Conservation (phyloP, 2,329 filamentous ascomycete genomes). For the Elsinoe ampelina region DNA sequence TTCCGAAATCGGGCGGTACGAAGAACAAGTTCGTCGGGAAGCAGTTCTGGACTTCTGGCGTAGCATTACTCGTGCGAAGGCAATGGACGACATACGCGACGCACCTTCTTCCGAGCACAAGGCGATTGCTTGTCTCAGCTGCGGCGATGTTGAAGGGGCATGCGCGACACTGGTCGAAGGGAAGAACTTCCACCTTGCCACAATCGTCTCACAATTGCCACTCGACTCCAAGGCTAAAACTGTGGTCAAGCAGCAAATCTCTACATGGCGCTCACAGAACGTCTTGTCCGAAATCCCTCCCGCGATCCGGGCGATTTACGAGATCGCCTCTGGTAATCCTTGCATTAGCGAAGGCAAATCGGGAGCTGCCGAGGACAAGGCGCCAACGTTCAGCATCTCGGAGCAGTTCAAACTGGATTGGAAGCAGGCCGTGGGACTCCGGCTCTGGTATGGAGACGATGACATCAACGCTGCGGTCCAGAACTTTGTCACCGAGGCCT, state of each 20-base stretch:
- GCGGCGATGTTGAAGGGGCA: conserved; percentile 70
- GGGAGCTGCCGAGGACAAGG: conserved; percentile 67
- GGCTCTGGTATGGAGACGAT: conserved; percentile 81
- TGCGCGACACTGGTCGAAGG: conserved; percentile 69
- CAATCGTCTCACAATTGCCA: conserved; percentile 73
- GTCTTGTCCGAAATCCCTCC: conserved; percentile 81
- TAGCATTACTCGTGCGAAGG: conserved; percentile 32
- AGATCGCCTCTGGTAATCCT: conserved; percentile 81
- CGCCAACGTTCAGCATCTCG: conserved; percentile 71
- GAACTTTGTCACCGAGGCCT: conserved; percentile 64
- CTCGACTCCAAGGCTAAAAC: conserved; percentile 58
- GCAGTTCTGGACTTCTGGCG: conserved; percentile 60
- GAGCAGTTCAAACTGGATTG: conserved; percentile 80
- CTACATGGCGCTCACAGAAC: conserved; percentile 73
- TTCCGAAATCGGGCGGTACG: conserved; percentile 34
- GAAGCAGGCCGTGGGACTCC: conserved; percentile 85
- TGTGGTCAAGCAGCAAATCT: conserved; percentile 71
- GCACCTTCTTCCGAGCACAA: conserved; percentile 66
- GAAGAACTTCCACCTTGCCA: conserved; percentile 74
- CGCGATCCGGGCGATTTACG: conserved; percentile 76
- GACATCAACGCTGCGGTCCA: conserved; percentile 63
- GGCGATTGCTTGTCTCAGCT: conserved; percentile 69
- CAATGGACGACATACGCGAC: conserved; percentile 42
- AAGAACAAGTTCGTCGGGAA: conserved; percentile 40
- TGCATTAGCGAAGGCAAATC: conserved; percentile 69